Evolutionary conservation across 495 filamentous ascomycete genomes (phyloP).

Genomic region (Pyronema omphalodes): DNA sequence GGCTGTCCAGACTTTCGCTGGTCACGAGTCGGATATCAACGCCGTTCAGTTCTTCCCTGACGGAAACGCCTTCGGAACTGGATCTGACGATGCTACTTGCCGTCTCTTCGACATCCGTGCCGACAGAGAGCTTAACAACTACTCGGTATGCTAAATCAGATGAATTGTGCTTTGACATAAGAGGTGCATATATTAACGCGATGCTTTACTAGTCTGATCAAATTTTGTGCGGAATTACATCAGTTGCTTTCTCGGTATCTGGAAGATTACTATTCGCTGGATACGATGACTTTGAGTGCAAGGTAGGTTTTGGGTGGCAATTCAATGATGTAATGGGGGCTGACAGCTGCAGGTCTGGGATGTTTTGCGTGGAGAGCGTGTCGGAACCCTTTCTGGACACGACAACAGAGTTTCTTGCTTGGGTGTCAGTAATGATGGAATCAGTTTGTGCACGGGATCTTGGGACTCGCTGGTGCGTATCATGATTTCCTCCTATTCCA

Average conservation of each 20-base stretch:
- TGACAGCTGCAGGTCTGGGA: slow-evolving; percentile 67
- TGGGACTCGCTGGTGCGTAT: slow-evolving; percentile 92
- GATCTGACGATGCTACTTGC: slow-evolving; percentile 95
- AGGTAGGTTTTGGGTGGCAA: slow-evolving; percentile 39
- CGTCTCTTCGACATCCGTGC: slow-evolving; percentile 94
- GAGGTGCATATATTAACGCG: too few species aligned
- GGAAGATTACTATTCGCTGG: slow-evolving; percentile 90
- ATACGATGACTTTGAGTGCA: slow-evolving; percentile 99
- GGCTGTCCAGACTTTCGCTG: slow-evolving; percentile 94
- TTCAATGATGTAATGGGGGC: slow-evolving; percentile 11
- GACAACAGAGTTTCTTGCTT: slow-evolving; percentile 98
- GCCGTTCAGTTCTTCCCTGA: slow-evolving; percentile 99
- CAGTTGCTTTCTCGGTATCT: slow-evolving; percentile 93
- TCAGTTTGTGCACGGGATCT: slow-evolving; percentile 97
- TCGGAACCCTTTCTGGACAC: slow-evolving; percentile 87
- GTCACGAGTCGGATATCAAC: slow-evolving; percentile 98
- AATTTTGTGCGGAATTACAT: slow-evolving; percentile 94
- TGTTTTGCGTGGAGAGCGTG: slow-evolving; percentile 86
- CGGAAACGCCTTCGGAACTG: slow-evolving; percentile 94
- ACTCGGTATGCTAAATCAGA: slow-evolving; percentile 43
- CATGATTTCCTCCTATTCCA: not conserved
- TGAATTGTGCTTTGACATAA: not conserved
- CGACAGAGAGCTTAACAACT: slow-evolving; percentile 87
- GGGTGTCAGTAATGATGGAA: slow-evolving; percentile 95
- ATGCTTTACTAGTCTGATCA: slow-evolving; percentile 57